A percentile compares a stretch with the other conserved stretches of the same genome.
phyloP scores from a whole-genome alignment of 768 basidiomycete genomes.

The Hydnomerulius pinastri region DNA sequence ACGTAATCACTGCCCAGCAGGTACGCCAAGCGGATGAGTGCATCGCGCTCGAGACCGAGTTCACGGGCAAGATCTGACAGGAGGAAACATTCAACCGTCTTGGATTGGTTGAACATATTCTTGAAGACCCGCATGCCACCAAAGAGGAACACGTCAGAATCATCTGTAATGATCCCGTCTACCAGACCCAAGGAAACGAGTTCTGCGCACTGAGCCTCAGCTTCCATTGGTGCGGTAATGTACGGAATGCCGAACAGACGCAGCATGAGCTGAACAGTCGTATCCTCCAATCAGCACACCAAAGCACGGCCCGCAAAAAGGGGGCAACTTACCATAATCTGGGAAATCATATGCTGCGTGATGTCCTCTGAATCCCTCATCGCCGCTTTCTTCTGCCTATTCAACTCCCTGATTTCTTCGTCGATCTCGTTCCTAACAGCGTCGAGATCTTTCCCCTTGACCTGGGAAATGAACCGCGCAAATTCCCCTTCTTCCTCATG shows the following conservation, averaged over 20 bases:
- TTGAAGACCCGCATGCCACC: constrained; percentile 95
- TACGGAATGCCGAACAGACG: constrained; percentile 97
- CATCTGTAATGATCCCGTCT: constrained; percentile 98
- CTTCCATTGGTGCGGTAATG: constrained; percentile 99
- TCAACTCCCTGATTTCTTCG: constrained; percentile 80
- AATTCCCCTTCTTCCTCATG: constrained; percentile 85
- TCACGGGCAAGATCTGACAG: constrained; percentile 82
- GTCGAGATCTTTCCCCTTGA: constrained; percentile 84
- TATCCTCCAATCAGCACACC: not conserved
- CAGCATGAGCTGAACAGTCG: constrained; percentile 68
- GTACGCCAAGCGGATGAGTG: constrained; percentile 87
- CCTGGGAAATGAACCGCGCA: constrained; percentile 88
- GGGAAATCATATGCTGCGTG: constrained; percentile 91
- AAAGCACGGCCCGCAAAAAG: constrained; percentile 4
- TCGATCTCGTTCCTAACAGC: constrained; percentile 87
- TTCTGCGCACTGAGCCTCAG: constrained; percentile 97
- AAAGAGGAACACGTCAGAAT: constrained; percentile 98
- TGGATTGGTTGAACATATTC: constrained; percentile 99
- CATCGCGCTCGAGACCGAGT: constrained; percentile 82
- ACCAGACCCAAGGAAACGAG: constrained; percentile 84
- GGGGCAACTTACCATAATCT: constrained; percentile 65
- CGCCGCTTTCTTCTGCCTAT: constrained; percentile 83
- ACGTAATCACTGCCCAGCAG: constrained; percentile 97
- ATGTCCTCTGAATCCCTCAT: constrained; percentile 95
- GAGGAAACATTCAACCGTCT: constrained; percentile 97